Conservation (phyloP, 2,329 filamentous ascomycete species). For the Aquanectria penicillioides region DNA sequence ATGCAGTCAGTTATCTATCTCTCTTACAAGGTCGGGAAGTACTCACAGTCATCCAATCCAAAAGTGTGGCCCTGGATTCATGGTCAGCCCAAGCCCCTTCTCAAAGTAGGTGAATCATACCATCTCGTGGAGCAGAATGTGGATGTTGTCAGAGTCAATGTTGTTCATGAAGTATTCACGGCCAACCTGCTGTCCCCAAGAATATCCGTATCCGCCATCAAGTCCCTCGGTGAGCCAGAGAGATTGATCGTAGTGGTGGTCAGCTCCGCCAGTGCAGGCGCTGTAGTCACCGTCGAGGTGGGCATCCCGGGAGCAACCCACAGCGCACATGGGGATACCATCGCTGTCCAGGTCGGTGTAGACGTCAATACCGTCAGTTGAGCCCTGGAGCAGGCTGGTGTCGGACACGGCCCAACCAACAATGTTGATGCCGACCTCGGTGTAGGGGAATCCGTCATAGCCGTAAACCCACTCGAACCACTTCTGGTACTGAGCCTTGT, state of each 20-base stretch:
- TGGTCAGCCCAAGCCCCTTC: background rate
- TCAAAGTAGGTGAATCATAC: conserved; percentile 14
- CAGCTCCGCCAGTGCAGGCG: conserved; percentile 46
- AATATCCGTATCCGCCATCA: conserved; percentile 53
- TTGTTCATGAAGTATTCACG: conserved; percentile 55
- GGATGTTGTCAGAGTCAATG: conserved; percentile 50
- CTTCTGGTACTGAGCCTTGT: conserved; percentile 50
- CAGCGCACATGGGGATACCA: conserved; percentile 52
- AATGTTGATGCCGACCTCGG: conserved; percentile 49
- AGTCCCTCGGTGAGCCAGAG: conserved; percentile 59
- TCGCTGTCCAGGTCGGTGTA: conserved; percentile 53
- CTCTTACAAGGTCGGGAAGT: rapidly evolving
- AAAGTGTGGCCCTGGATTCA: conserved; percentile 48
- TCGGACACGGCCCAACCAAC: conserved; percentile 55
- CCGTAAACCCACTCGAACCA: conserved; percentile 55
- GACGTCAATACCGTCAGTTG: conserved; percentile 48
- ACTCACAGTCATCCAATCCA: conserved; percentile 51
- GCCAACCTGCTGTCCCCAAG: conserved; percentile 57
- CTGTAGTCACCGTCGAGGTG: conserved; percentile 54
- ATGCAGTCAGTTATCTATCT: conserved; percentile 11
- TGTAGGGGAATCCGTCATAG: conserved; percentile 55
- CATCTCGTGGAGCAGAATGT: conserved; percentile 58
- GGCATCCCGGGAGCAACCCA: conserved; percentile 53
- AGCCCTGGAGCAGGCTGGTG: conserved; percentile 49
- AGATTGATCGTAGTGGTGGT: conserved; percentile 53